These are phyloP conservation scores for Hyphopichia wangnamkhiaoensis DNA, from an alignment of 1,139 yeast species.

Conservation along the genomic window DNA sequence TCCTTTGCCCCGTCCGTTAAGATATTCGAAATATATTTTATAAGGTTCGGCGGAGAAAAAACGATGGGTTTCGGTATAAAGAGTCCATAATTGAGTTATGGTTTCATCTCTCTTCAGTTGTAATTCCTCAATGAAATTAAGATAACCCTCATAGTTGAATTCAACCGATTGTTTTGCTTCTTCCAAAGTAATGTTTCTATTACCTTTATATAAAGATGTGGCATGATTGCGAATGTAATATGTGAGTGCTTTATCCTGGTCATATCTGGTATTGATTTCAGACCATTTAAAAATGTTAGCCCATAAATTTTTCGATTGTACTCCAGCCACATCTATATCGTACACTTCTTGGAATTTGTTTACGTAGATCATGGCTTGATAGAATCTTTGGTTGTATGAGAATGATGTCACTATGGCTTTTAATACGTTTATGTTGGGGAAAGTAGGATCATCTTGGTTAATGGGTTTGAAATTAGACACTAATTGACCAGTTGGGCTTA, in stretches of 20 bases:
- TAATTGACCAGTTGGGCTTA: conserved; percentile 23
- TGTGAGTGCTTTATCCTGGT: conserved; percentile 27
- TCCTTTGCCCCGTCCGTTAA: conserved; percentile 16
- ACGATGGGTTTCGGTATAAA: conserved; percentile 25
- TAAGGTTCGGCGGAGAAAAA: conserved; percentile 27
- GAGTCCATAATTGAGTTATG: conserved; percentile 35
- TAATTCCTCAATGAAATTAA: conserved; percentile 28
- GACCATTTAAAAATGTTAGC: conserved; percentile 40
- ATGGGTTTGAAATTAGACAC: conserved; percentile 8
- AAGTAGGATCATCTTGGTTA: conserved; percentile 18
- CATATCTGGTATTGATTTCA: conserved; percentile 29
- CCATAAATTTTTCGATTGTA: conserved; percentile 33
- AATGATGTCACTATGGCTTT: conserved; percentile 33
- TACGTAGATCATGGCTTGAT: conserved; percentile 33
- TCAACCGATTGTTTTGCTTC: conserved; percentile 36
- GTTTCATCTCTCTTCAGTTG: conserved; percentile 26
- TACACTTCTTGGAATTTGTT: conserved; percentile 38
- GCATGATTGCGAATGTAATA: conserved; percentile 24
- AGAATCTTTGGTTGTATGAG: conserved; percentile 32
- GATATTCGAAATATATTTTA: conserved; percentile 23
- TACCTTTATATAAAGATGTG: conserved; percentile 9
- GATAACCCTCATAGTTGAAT: conserved; percentile 43
- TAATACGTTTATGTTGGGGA: conserved; percentile 28
- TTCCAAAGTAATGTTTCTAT: conserved; percentile 15
- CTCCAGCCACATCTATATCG: conserved; percentile 21